phyloP scores from a whole-genome alignment of 2,329 filamentous ascomycete genomes.

The Nakataea oryzae region DNA sequence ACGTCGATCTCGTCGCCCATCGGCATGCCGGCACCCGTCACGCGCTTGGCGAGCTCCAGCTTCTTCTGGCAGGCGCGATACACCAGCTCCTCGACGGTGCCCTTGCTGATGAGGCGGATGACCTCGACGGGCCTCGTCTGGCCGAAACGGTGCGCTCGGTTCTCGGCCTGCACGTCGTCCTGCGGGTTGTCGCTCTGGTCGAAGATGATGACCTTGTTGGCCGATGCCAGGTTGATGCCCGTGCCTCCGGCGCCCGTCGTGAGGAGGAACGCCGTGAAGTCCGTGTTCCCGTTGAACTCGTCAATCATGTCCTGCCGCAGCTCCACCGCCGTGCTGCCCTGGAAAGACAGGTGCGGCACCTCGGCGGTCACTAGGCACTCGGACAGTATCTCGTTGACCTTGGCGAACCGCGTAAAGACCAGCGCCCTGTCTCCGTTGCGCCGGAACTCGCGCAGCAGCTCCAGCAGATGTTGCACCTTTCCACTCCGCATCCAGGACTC shows the following conservation, averaged over 20 bases:
- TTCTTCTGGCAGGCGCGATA: slow-evolving; percentile 87
- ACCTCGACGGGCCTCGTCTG: slow-evolving; percentile 88
- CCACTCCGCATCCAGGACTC: slow-evolving; percentile 53
- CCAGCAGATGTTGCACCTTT: slow-evolving; percentile 73
- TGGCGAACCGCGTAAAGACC: slow-evolving; percentile 88
- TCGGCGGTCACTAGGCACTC: slow-evolving; percentile 64
- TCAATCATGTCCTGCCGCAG: slow-evolving; percentile 84
- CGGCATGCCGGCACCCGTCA: slow-evolving; percentile 25
- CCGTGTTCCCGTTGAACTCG: slow-evolving; percentile 64
- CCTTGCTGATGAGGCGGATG: slow-evolving; percentile 67
- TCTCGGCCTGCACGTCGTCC: slow-evolving; percentile 96
- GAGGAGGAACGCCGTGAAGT: slow-evolving; percentile 83
- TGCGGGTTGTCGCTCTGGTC: slow-evolving; percentile 97
- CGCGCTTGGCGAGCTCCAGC: slow-evolving; percentile 67
- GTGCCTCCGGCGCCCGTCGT: slow-evolving; percentile 94
- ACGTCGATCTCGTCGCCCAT: neutral
- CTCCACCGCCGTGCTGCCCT: slow-evolving; percentile 72
- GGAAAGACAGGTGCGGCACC: slow-evolving; percentile 75
- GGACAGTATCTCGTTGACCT: slow-evolving; percentile 82
- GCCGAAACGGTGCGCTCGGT: slow-evolving; percentile 88
- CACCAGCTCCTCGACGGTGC: slow-evolving; percentile 88
- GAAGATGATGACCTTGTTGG: slow-evolving; percentile 97
- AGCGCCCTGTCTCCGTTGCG: slow-evolving; percentile 76
- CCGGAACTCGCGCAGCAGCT: slow-evolving; percentile 63
- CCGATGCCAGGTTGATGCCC: slow-evolving; percentile 88